phyloP scores from a whole-genome alignment of 2,329 filamentous ascomycete genomes.

The Aspergillus thermomutatus region DNA sequence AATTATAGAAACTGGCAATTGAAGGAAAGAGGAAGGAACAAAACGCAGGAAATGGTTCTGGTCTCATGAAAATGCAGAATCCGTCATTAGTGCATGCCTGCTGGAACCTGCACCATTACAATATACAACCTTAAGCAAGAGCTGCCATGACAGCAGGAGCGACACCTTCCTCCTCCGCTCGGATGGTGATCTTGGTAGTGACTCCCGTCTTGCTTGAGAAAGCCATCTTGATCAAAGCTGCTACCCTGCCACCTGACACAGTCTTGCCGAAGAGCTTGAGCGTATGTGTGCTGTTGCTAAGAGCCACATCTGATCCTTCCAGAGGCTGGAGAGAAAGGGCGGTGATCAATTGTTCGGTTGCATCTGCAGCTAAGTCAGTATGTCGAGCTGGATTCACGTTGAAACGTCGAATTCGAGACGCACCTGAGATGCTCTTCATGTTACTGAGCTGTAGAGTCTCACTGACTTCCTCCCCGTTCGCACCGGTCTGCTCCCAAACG shows the following conservation, averaged over 20 bases:
- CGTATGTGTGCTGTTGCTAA: conserved; percentile 86
- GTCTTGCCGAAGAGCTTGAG: conserved; percentile 97
- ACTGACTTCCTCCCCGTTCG: conserved; percentile 81
- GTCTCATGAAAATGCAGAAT: conserved; percentile 21
- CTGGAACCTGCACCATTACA: conserved; percentile 15
- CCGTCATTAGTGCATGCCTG: conserved; percentile 15
- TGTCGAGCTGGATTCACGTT: conserved; percentile 5
- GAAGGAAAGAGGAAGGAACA: conserved; percentile 6
- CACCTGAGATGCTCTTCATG: conserved; percentile 90
- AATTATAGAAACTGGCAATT: conserved; percentile 16
- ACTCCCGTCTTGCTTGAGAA: conserved; percentile 89
- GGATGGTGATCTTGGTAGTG: conserved; percentile 89
- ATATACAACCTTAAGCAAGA: conserved; percentile 61
- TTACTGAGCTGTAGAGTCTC: conserved; percentile 86
- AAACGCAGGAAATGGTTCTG: conserved; percentile 14
- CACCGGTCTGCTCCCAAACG: conserved; percentile 89
- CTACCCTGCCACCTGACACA: conserved; percentile 82
- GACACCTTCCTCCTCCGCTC: conserved; percentile 89
- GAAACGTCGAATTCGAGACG: conserved; percentile 32
- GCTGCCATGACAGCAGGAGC: conserved; percentile 80
- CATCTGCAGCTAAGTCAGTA: conserved; percentile 59
- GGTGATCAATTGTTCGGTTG: conserved; percentile 84
- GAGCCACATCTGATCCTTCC: conserved; percentile 86
- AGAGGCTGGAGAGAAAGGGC: conserved; percentile 86
- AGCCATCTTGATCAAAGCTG: conserved; percentile 85